Base-by-base conservation (phyloP, 2,329 filamentous ascomycete genomes). In the Beauveria sp. region DNA sequence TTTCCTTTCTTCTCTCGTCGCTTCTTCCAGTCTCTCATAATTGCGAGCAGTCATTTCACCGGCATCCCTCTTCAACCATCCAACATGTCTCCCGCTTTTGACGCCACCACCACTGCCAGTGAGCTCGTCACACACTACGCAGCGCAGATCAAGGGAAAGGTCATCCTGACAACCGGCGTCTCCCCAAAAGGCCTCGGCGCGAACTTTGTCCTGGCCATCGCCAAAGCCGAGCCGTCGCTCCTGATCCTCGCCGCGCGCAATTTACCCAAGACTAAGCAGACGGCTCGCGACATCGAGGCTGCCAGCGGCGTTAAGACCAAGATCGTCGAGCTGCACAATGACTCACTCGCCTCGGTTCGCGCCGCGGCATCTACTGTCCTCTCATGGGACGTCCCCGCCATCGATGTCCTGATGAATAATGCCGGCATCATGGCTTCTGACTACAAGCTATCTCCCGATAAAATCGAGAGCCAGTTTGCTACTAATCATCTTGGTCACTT, bases 341-440 rank as follows among this genome's bases (percentile, higher is more conserved):
- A 68, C n/a, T 77, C 73, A 18, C 65, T 76, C 37, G 69, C 71
- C 2, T 70, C 71, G 0, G 70, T 81, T 3, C 72, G 78, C 18
- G 61, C 66, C 2, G 75, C 77, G 0, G 77, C 76, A 1, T 66
- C 64, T 1, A 67, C 70, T 10, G 70, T 79, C 5, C 73, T 72
- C 14, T 43, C 61, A 0, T 73, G 71, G 68, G 72, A 73, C 5
- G 68, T 74, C 2, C 68, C 66, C 63, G 65, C 47, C 9, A 70
- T 79, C 16, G 74, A 79, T 46, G 69, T 77, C 5, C 59, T 79
- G 12, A 71, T 79, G 12, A 79, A 79, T 61, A 77, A 76, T 60
- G 76, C 77, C 0, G 76, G 71, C 3, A 70, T 79, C 54, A 79
- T 79, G 77, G 75, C 69, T 2, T 56, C 70, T 2, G 65, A 67